Evolutionary conservation across 129 eudicot genomes (phyloP).

Genomic region (Heracleum sosnowskyi): DNA sequence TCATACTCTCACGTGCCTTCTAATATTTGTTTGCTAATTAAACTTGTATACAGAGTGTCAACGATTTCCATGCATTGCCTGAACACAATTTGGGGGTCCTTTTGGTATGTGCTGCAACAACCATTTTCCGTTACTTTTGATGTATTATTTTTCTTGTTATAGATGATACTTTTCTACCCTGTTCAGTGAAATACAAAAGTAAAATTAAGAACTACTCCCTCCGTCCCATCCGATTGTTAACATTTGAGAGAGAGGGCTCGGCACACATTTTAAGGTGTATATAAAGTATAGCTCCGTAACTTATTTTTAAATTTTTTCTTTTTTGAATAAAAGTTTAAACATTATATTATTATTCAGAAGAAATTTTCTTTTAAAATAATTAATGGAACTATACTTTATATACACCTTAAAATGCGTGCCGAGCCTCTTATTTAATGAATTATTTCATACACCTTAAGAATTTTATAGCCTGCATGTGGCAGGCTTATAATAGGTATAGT

Average conservation of each 20-base stretch:
- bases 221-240: no score
- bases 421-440: not conserved
- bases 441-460: not conserved
- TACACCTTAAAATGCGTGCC: no score
- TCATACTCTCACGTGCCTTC: not conserved
- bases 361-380: no score
- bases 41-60: conserved; percentile 34
- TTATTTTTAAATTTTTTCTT: no score
- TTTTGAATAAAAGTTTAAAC: no score
- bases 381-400: no score
- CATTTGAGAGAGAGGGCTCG: no score
- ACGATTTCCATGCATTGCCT: conserved; percentile 36
- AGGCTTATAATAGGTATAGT: not conserved
- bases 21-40: conserved; percentile 6
- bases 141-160: not conserved
- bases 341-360: no score
- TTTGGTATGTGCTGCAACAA: conserved; percentile 38
- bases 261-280: no score
- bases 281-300: no score
- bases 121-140: not conserved
- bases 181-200: not conserved
- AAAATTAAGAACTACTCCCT: not conserved
- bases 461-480: not conserved
- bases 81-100: conserved; percentile 85
- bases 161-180: not conserved